Evolutionary conservation across 352 stramenopile genomes (phyloP), one percentile per base, ranked within the genome.

Genomic region (Globisporangium uncinulatum): DNA sequence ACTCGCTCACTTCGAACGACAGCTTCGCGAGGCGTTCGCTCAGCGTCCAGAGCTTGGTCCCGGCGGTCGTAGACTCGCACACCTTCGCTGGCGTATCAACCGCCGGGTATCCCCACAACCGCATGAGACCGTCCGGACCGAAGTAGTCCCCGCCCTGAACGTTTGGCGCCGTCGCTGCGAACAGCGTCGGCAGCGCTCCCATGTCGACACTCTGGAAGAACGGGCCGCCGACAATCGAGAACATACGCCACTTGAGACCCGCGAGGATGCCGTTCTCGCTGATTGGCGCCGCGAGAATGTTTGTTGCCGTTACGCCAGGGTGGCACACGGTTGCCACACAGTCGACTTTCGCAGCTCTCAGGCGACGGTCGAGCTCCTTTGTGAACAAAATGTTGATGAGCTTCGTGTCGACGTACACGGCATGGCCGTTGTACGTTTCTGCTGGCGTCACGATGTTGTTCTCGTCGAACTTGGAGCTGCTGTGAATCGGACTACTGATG

Each of bases 301-400:
- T 78, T 24, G 72, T 74, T 0, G 60, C 56, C 31, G 59, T 63
- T 29, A 74, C 61, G 9, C 76, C 72, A 6, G 76, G 74, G 50
- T 85, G 73, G 14, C 45, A 65, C 1, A 59, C 62, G 6, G 66
- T 59, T 0, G 51, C 58, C 5, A 48, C 59, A 9, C 79, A 59
- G 15, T 51, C 54, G 15, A 58, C 46, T 47, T 74, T 58, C 3
- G 60, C 61, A 2, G 51, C 60, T 19, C 56, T 46, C 17, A 87
- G 39, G 0, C 76, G 72, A 9, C 76, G 74, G 14, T 79, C 66
- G 14, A 89, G 58, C 50, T 89, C 79, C 54, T 70, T 81, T 19
- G 70, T 85, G 59, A 89, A 89, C 9, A 89, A 58, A 51, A 87
- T 29, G 46, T 83, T 85, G 9, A 63, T 56, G 51, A 89, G 62